Conservation (phyloP, 805 yeast species). For the Yueomyces sp. region DNA sequence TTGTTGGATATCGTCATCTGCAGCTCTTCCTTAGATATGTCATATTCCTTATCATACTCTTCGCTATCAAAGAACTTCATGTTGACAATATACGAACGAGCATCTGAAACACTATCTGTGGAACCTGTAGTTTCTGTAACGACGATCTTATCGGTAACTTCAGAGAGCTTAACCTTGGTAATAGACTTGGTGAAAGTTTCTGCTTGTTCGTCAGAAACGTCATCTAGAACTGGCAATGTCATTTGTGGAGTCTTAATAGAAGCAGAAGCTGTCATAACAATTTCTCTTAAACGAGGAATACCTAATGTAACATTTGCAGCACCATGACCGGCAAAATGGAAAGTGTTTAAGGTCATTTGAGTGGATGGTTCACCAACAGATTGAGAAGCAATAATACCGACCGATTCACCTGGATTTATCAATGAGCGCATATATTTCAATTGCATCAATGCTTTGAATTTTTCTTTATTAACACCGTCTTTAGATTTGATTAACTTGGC, state of each 20-base stretch:
- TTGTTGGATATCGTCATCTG: slow-evolving; percentile 50
- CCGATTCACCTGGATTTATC: slow-evolving; percentile 94
- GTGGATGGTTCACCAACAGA: slow-evolving; percentile 99
- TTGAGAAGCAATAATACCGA: slow-evolving; percentile 96
- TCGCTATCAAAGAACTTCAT: slow-evolving; percentile 59
- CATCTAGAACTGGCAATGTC: slow-evolving; percentile 75
- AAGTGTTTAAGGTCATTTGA: slow-evolving; percentile 93
- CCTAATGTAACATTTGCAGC: slow-evolving; percentile 99
- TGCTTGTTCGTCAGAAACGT: slow-evolving; percentile 76
- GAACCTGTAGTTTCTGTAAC: slow-evolving; percentile 84
- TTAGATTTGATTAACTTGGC: slow-evolving; percentile 41
- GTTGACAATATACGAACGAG: slow-evolving; percentile 64
- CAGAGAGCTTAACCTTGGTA: slow-evolving; percentile 72
- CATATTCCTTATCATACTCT: slow-evolving; percentile 82
- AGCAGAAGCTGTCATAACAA: slow-evolving; percentile 97
- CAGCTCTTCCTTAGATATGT: slow-evolving; percentile 66
- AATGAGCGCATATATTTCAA: slow-evolving; percentile 94
- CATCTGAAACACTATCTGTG: slow-evolving; percentile 30
- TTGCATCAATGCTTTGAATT: slow-evolving; percentile 94
- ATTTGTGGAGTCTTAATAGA: slow-evolving; percentile 97
- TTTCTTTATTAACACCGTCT: slow-evolving; percentile 45
- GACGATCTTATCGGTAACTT: slow-evolving; percentile 70
- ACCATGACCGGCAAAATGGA: slow-evolving; percentile 99
- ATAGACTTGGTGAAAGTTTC: slow-evolving; percentile 87
- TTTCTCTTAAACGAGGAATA: slow-evolving; percentile 99